Base-by-base conservation (phyloP, 2,329 filamentous ascomycete species). In the Plectosphaerella sp. region DNA sequence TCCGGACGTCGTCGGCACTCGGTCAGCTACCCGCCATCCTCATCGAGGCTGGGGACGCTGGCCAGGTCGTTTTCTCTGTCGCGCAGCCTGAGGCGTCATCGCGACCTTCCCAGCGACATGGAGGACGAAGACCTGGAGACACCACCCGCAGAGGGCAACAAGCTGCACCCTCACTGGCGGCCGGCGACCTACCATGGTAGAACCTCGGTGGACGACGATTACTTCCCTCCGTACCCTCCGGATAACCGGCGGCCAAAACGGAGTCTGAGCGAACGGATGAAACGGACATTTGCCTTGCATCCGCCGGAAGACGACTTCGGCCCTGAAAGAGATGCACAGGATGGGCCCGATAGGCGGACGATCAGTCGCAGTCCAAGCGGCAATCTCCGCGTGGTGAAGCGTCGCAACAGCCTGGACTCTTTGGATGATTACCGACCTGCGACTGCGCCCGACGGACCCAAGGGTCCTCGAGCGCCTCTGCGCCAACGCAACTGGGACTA, bases 91-190 rank as follows among this genome's bases (percentile, higher is more conserved):
- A 18, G 41, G 16, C 41, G 41, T 3, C 41, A 20, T 12, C 41
- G 41, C 16, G 41, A 43, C 3, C 16, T 43, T 5, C 41, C 41
- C 5, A 20, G 41, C 41, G 41, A 43, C 16, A 4, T 43, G 11
- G 41, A 43, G 6, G 41, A 43, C 41, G 15, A 43, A 7, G 41
- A 43, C 41, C 41, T 43, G 41, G 41, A 43, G 16, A 43, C 41
- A 6, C 64, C 67, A 20, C 80, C 76, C 2, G 64, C 72, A 2
- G 82, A 86, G 45, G 74, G 75, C 39, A 72, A 73, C 46, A 80
- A 75, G 57, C 65, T 86, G 14, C 82, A 86, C 62, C 82, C 83
- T 1, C 78, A 79, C 59, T 86, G 83, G 83, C 73, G 78, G 7
- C 82, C 83, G n/a, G 66, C 76, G 41, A 43, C n/a, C n/a, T 16